Percentiles rank a stretch among this genome's conserved stretches.
phyloP scores from a whole-genome alignment of 352 stramenopile genomes.

The Vaucheria bursata region DNA sequence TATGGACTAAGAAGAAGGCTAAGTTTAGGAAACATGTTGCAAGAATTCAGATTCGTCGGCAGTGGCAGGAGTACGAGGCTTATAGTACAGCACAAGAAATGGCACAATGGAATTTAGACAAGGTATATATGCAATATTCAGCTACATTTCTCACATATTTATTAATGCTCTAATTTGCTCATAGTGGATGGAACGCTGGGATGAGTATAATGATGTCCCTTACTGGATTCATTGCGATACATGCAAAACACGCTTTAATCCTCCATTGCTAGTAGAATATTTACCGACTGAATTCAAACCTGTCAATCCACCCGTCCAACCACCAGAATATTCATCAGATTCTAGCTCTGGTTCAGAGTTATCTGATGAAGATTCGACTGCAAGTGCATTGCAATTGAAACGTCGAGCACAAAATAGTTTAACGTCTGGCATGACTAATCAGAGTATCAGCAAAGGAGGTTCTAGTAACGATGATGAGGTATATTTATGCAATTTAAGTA shows the following conservation, averaged over 20 bases:
- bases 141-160: neutral
- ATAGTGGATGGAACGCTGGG: constrained; percentile 31
- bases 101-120: constrained; percentile 37
- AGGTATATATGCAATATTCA: neutral
- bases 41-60: constrained; percentile 11
- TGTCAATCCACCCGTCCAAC: no score
- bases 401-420: no score
- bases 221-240: constrained; percentile 22
- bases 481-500: no score
- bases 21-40: neutral
- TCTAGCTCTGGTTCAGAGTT: no score
- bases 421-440: no score
- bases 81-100: constrained; percentile 26
- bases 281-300: neutral
- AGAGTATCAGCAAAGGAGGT: no score
- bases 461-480: no score
- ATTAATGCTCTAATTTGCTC: no score
- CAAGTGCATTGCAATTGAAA: no score
- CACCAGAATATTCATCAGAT: no score
- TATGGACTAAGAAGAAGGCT: constrained; percentile 3
- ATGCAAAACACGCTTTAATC: neutral
- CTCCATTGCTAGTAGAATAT: neutral
- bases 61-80: constrained; percentile 42
- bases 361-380: no score
- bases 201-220: constrained; percentile 24